A percentile compares a stretch with the other conserved stretches of the same genome.
Conservation (phyloP, 306 rosid genomes). For the Cicer cuneatum region DNA sequence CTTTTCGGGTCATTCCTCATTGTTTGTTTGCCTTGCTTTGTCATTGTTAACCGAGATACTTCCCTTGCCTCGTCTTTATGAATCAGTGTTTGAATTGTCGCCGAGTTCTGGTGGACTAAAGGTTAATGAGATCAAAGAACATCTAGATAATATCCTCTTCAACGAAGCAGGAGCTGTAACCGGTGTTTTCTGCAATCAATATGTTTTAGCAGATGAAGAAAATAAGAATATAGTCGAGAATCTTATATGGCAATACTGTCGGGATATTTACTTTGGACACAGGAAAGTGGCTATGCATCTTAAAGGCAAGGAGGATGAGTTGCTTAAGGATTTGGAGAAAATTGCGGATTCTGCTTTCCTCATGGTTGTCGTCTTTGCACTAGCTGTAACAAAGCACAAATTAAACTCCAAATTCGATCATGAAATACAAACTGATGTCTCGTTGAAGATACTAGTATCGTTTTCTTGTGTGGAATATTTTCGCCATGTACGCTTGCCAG, state of each 20-base stretch:
- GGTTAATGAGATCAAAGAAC: constrained; percentile 62
- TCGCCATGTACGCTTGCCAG: constrained; percentile 88
- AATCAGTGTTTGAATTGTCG: constrained; percentile 48
- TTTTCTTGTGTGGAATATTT: constrained; percentile 90
- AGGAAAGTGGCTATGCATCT: constrained; percentile 64
- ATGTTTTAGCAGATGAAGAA: constrained; percentile 68
- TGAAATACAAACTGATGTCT: constrained; percentile 61
- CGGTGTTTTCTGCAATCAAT: constrained; percentile 73
- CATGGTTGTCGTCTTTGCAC: constrained; percentile 86
- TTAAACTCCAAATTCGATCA: constrained; percentile 56
- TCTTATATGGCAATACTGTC: constrained; percentile 79
- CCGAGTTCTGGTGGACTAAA: constrained; percentile 44
- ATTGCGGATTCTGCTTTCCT: constrained; percentile 87
- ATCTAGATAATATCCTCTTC: constrained; percentile 62
- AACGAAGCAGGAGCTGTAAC: constrained; percentile 86
- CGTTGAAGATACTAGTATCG: constrained; percentile 71
- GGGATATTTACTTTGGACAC: constrained; percentile 64
- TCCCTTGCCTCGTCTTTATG: constrained; percentile 69
- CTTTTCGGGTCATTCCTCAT: constrained; percentile 60
- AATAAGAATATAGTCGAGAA: constrained; percentile 67
- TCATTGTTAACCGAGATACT: constrained; percentile 73
- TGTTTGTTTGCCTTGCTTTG: constrained; percentile 66
- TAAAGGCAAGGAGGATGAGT: constrained; percentile 56
- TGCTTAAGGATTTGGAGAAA: constrained; percentile 69
- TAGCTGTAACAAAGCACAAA: constrained; percentile 80